Conservation (phyloP, 2,329 filamentous ascomycete genomes). For the Zalaria obscura region DNA sequence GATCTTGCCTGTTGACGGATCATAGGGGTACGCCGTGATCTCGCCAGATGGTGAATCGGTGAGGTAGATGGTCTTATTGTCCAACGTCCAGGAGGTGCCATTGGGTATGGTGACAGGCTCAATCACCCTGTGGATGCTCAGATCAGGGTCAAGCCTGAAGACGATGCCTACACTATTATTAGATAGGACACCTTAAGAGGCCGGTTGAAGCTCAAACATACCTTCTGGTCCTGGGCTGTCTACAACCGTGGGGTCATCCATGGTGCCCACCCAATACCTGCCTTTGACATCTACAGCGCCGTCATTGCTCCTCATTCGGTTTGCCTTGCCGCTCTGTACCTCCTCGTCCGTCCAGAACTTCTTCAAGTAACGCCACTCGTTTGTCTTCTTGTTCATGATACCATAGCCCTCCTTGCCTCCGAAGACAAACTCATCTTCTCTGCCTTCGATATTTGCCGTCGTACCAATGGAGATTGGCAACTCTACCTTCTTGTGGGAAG, state of each 20-base stretch:
- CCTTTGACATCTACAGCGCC: constrained; percentile 68
- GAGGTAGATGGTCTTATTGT: constrained; percentile 64
- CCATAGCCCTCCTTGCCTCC: constrained; percentile 73
- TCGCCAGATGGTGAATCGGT: constrained; percentile 61
- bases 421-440: constrained; percentile 52
- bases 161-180: constrained; percentile 44
- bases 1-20: constrained; percentile 46
- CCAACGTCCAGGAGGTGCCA: constrained; percentile 65
- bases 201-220: neutral
- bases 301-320: constrained; percentile 58
- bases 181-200: no score
- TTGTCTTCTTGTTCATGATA: constrained; percentile 52
- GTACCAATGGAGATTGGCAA: constrained; percentile 42
- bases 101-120: constrained; percentile 60
- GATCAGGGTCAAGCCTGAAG: constrained; percentile 53
- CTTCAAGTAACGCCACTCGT: constrained; percentile 41
- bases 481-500: constrained; percentile 39
- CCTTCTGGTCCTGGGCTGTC: constrained; percentile 6
- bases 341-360: constrained; percentile 40
- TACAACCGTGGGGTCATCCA: constrained; percentile 57
- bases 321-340: constrained; percentile 14
- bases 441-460: constrained; percentile 63
- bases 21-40: constrained; percentile 65
- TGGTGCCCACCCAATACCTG: constrained; percentile 71
- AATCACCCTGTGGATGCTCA: constrained; percentile 45